These are phyloP conservation scores for Didymella sp. DNA, from an alignment of 2,329 filamentous ascomycete species.

Conservation along the genomic window DNA sequence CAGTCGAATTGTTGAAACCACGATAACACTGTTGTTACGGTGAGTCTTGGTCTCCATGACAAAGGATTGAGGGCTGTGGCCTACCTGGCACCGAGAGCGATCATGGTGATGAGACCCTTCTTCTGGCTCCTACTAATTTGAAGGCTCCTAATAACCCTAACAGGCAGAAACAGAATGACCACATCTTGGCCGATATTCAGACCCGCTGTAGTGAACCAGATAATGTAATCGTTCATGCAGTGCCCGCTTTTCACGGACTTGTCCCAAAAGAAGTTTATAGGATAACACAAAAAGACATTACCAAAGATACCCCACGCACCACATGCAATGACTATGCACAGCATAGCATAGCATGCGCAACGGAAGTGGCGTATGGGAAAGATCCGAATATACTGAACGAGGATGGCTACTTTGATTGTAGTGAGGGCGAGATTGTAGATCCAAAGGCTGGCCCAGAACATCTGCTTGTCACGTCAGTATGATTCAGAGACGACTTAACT, in stretches of 20 bases:
- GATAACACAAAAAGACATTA: conserved; percentile 46
- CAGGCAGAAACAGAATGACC: conserved; percentile 43
- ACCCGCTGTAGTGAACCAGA: conserved; percentile 43
- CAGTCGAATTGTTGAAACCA: conserved; percentile 46
- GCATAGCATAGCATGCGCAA: conserved; percentile 35
- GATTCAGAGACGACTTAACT: background rate
- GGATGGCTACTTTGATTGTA: conserved; percentile 43
- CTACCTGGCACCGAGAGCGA: conserved; percentile 50
- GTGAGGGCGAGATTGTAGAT: conserved; percentile 44
- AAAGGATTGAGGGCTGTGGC: conserved; percentile 3
- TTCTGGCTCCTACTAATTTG: conserved; percentile 46
- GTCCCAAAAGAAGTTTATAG: conserved; percentile 45
- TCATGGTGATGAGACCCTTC: conserved; percentile 45
- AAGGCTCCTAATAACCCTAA: conserved; percentile 41
- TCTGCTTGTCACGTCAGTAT: conserved; percentile 24
- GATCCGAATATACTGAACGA: conserved; percentile 44
- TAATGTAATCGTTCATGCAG: conserved; percentile 40
- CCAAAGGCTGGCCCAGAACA: conserved; percentile 47
- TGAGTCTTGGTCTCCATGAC: conserved; percentile 7
- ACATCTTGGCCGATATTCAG: conserved; percentile 46
- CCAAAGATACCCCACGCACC: conserved; percentile 43
- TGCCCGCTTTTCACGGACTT: conserved; percentile 32
- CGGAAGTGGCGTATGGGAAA: conserved; percentile 40
- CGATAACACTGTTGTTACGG: conserved; percentile 33
- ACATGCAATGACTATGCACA: conserved; percentile 34